Base-by-base conservation (phyloP, 768 basidiomycete genomes). In the Podaxis mareebaensis region DNA sequence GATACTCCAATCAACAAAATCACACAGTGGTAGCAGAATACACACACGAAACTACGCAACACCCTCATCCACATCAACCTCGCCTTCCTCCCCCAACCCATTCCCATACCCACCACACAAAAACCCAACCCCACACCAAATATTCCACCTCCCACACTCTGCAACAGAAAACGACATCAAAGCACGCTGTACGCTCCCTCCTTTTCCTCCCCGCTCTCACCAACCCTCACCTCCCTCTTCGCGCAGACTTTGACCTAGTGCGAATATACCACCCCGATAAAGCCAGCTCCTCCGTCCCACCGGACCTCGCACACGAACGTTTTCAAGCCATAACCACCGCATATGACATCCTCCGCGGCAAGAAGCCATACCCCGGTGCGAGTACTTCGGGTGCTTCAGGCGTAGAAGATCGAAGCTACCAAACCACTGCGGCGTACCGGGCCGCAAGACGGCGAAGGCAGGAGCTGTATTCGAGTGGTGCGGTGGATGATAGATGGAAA, bases 241-340 rank as follows among this genome's bases (percentile, higher is more conserved):
- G n/a, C 60, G 7, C 66, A 93, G 91, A 92, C 73, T 91, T 86
- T 69, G 91, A 92, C 66, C 89, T 93, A 51, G 91, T 92, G 36
- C 81, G 87, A 44, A 80, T 91, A 62, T 91, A 92, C 72, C 91
- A 93, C 71, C 91, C 91, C 2, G 91, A 93, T 72, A 88, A 88
- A 46, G 77, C 79, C 24, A 73, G 74, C 61, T 58, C 70, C 11
- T 69, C 72, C 12, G 46, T 81, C 12, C 74, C 86, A 6, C 68
- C 83, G 0, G 82, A 83, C 15, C 71, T 79, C 2, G 83, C 84
- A 3, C 88, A 90, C 68, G 78, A 81, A 5, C 87, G 84, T 11
- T 92, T 92, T 67, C 87, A 87, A 67, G 78, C 87, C 2, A 90
- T 93, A 66, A 81, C 84, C 28, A 72, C 81, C 15, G 90, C 91